phyloP scores from a whole-genome alignment of 2,329 filamentous ascomycete genomes.

The Fusarium fujikuroi region DNA sequence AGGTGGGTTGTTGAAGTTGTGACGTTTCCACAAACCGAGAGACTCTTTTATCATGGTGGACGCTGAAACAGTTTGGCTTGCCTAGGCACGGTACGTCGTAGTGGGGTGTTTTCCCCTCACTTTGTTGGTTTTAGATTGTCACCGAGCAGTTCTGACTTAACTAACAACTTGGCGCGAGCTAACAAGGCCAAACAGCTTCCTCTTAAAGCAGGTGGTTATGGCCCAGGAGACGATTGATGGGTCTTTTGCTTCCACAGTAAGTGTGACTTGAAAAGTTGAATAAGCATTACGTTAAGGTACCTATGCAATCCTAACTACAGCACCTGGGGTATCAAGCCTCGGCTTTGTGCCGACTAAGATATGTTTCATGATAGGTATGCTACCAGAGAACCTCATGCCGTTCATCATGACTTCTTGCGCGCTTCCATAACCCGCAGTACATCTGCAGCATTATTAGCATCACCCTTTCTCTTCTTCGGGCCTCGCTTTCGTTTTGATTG shows the following conservation, averaged over 20 bases:
- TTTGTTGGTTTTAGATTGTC: conserved; percentile 4
- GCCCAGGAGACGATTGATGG: background rate
- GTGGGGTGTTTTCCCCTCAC: conserved; percentile 39
- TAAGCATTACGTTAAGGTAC: background rate
- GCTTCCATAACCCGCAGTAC: conserved; percentile 82
- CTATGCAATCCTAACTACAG: background rate
- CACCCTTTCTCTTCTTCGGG: conserved; percentile 79
- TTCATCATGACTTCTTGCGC: conserved; percentile 53
- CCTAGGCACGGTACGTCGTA: conserved; percentile 4
- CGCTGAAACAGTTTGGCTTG: conserved; percentile 9
- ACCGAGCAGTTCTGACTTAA: background rate
- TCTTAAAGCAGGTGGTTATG: conserved; percentile 14
- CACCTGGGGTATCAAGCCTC: conserved; percentile 15
- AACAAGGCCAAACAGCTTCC: conserved; percentile 18
- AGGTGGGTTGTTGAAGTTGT: conserved; percentile 35
- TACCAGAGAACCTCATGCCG: background rate
- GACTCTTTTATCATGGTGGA: conserved; percentile 9
- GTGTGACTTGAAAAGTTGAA: background rate
- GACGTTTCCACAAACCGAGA: conserved; percentile 28
- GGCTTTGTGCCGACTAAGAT: conserved; percentile 3
- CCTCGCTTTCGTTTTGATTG: conserved; percentile 74
- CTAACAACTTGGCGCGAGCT: conserved; percentile 16
- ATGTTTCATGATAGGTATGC: conserved; percentile 25
- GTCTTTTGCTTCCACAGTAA: background rate
- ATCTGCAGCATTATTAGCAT: conserved; percentile 81